These are phyloP conservation scores for Cryptosporidium xiaoi DNA, from an alignment of 169 alveolate genomes.

Conservation along the genomic window DNA sequence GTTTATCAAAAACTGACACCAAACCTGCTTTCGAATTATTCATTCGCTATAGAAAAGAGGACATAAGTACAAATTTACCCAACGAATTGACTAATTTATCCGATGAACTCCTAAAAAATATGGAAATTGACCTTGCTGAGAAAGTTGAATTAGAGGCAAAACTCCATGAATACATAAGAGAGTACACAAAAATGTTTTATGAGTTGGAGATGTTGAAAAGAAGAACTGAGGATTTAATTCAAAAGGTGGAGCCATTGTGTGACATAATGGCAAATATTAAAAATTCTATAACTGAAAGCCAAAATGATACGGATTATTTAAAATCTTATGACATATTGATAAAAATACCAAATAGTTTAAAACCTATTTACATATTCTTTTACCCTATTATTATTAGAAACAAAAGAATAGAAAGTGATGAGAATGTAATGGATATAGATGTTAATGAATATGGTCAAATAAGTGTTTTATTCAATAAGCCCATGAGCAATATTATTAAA, in stretches of 20 bases:
- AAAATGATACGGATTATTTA: neutral
- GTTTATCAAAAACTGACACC: neutral
- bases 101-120: neutral
- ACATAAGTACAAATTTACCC: neutral
- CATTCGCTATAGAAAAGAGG: constrained; percentile 1
- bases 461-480: constrained; percentile 14
- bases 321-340: neutral
- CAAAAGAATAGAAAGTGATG: neutral
- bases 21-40: constrained; percentile 49
- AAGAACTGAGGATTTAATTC: constrained; percentile 17
- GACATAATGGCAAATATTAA: neutral
- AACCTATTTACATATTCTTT: constrained; percentile 38
- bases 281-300: neutral
- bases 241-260: constrained; percentile 23
- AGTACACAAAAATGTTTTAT: neutral
- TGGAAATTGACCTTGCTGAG: constrained; percentile 12
- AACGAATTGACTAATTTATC: constrained; percentile 1
- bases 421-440: neutral
- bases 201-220: constrained; percentile 3
- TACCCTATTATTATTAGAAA: constrained; percentile 1
- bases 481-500: neutral
- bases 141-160: constrained; percentile 9
- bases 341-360: constrained; percentile 4
- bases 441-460: constrained; percentile 27
- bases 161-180: neutral